Evolutionary conservation across 2,329 filamentous ascomycete species (phyloP), one percentile per base, ranked within the genome.

Genomic region (Claviceps digitariae): DNA sequence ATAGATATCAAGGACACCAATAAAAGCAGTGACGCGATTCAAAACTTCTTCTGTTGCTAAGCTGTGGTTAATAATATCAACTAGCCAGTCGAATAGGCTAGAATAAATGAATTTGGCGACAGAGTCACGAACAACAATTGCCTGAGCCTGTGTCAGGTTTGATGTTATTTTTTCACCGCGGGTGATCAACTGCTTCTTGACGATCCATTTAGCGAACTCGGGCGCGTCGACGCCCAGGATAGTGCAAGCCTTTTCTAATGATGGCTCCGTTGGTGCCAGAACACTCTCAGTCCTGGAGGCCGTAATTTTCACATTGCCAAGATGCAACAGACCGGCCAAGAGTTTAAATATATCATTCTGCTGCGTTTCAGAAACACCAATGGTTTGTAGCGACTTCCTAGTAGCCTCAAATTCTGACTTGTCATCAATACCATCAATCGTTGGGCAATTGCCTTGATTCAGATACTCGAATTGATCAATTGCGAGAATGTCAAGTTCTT

Each of bases 51-150:
- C 86, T 1, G 90, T 90, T 13, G 93, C 93, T 61, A 98, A 75
- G 66, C 90, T 90, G 61, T 76, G 76, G 72, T 98, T 98, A 73
- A 95, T 96, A 55, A 86, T 87, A 62, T 97, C 90, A n/a, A 98
- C 93, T 25, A 98, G 79, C 93, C 93, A 98, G 74, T 98, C 93
- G 67, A 98, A 98, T 55, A 98, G 72, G 66, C 90, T 95, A 0
- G 93, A 97, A 72, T 98, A 98, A 59, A 98, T 93, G 71, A 91
- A 98, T 69, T 98, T 98, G 64, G 93, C 90, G 50, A 98, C 93
- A 1, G 93, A 98, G 66, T 98, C 93, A 66, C 91, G 83, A 15
- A 98, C 93, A 54, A 98, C 91, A 40, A 87, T 80, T 31, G 93
- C 93, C 70, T 97, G 91, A 56, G 94, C 88, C 62, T 94, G 89